Conservation (phyloP, 1,284 basidiomycete genomes). For the Apiotrichum montevideense region DNA sequence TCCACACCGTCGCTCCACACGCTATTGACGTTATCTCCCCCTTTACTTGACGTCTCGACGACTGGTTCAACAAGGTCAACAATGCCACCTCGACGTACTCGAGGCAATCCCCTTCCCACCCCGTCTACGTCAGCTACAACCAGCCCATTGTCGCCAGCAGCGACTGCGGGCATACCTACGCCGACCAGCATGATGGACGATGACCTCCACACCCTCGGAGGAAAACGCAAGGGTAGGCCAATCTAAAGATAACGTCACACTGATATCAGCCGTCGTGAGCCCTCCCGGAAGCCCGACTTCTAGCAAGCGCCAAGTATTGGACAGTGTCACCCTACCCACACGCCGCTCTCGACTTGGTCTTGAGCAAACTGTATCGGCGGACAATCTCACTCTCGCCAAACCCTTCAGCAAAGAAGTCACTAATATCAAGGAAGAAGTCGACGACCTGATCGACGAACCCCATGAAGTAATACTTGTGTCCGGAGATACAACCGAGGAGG, state of each 20-base stretch:
- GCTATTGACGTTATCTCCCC: neutral
- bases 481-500: neutral
- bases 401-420: neutral
- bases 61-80: too few species aligned
- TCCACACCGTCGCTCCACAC: neutral
- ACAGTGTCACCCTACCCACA: constrained; percentile 22
- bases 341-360: constrained; percentile 28
- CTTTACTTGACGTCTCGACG: neutral
- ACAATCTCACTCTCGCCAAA: constrained; percentile 34
- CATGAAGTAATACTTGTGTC: neutral
- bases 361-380: constrained; percentile 34
- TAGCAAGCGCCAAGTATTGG: constrained; percentile 20
- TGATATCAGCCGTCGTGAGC: neutral
- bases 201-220: neutral
- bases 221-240: constrained; percentile 2
- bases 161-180: neutral
- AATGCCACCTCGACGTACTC: neutral
- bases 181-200: constrained; percentile 3
- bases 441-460: neutral
- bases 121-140: neutral
- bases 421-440: constrained; percentile 5
- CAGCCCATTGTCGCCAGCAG: neutral
- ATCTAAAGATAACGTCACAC: neutral
- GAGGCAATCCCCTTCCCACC: neutral
- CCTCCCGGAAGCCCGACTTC: neutral